Evolutionary conservation across 768 basidiomycete species (phyloP).

Genomic region (Cyclocybe aegerita): DNA sequence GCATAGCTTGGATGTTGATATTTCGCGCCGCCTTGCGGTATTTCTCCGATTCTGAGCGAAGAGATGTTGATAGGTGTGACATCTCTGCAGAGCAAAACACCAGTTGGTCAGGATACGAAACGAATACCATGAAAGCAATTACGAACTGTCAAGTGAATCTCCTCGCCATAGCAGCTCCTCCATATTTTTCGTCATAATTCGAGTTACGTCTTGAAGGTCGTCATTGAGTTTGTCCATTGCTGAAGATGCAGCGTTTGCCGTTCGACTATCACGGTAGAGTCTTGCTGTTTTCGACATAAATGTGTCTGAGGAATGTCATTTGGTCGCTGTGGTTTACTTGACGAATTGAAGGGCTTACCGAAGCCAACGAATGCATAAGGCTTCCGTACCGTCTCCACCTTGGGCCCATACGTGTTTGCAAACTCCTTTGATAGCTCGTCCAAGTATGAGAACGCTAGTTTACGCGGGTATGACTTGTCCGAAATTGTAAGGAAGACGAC

Average conservation of each 20-base stretch:
- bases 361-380: slow-evolving; percentile 99
- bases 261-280: slow-evolving; percentile 91
- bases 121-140: neutral
- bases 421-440: slow-evolving; percentile 98
- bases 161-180: slow-evolving; percentile 98
- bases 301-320: slow-evolving; percentile 60
- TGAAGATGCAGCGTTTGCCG: slow-evolving; percentile 69
- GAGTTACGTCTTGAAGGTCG: slow-evolving; percentile 95
- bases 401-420: slow-evolving; percentile 85
- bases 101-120: neutral
- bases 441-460: slow-evolving; percentile 95
- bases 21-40: slow-evolving; percentile 95
- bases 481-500: slow-evolving; percentile 95
- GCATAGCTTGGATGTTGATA: slow-evolving; percentile 90
- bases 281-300: slow-evolving; percentile 99
- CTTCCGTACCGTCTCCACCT: slow-evolving; percentile 88
- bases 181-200: slow-evolving; percentile 99
- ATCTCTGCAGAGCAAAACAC: slow-evolving; percentile 58
- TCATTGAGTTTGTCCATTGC: slow-evolving; percentile 88
- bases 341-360: slow-evolving; percentile 51
- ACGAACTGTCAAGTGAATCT: slow-evolving; percentile 91
- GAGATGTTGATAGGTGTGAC: slow-evolving; percentile 93
- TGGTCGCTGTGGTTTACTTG: neutral
- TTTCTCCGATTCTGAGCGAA: slow-evolving; percentile 95
- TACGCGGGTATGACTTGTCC: slow-evolving; percentile 96